phyloP scores from a whole-genome alignment of 257 asterid species.

The Mentha longifolia region DNA sequence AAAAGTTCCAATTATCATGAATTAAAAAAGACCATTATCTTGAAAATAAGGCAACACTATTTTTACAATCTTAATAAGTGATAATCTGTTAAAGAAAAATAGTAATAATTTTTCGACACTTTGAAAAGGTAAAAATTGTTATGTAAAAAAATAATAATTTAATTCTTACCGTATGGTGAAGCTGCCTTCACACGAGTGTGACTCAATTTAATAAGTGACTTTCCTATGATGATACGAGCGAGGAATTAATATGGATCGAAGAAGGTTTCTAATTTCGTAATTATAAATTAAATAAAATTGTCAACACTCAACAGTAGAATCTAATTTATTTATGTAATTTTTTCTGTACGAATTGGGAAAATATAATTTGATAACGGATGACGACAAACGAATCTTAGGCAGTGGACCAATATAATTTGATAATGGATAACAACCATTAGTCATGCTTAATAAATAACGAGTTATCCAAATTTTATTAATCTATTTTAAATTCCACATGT shows the following conservation, averaged over 20 bases:
- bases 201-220: no score
- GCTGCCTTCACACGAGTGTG: no score
- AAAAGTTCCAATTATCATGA: no score
- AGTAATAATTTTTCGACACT: no score
- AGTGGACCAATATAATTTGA: conserved; percentile 13
- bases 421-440: background rate
- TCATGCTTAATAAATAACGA: background rate
- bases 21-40: no score
- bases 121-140: no score
- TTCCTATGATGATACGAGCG: background rate
- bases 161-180: no score
- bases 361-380: background rate
- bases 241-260: background rate
- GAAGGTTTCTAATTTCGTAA: background rate
- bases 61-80: no score
- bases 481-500: background rate
- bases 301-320: background rate
- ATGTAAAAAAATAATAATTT: no score
- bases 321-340: background rate
- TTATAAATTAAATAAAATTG: background rate
- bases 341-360: background rate
- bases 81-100: no score
- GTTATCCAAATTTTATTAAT: conserved; percentile 4
- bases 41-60: no score
- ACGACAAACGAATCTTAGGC: background rate